A percentile compares a stretch with the other conserved stretches of the same genome.
Conservation (phyloP, 768 basidiomycete species). For the Sutorius australiensis region DNA sequence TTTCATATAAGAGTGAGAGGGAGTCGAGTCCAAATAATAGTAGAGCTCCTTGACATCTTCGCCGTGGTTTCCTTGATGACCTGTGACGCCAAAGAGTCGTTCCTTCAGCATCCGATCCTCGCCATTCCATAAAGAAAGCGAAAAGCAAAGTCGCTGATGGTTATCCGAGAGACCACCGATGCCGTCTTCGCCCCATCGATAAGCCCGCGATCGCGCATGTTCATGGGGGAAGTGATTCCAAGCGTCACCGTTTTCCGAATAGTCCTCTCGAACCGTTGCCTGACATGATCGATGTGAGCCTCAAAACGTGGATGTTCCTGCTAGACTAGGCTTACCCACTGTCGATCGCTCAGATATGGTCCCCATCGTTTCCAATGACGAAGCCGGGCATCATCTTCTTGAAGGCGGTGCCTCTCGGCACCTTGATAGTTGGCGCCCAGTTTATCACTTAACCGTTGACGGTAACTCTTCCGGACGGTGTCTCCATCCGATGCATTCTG, state of each 20-base stretch:
- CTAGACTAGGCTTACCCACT: conserved; percentile 71
- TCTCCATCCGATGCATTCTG: conserved; percentile 4
- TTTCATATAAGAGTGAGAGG: conserved; percentile 99
- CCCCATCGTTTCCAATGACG: conserved; percentile 99
- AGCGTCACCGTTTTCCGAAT: conserved; percentile 93
- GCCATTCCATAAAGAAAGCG: conserved; percentile 91
- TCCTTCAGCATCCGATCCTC: conserved; percentile 95
- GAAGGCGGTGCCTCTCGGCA: conserved; percentile 79
- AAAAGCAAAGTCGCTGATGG: conserved; percentile 90
- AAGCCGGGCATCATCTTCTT: conserved; percentile 74
- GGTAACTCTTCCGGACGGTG: conserved; percentile 39
- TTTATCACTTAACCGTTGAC: conserved; percentile 59
- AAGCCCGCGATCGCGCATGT: conserved; percentile 88
- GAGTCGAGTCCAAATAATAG: conserved; percentile 97
- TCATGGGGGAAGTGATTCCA: conserved; percentile 96
- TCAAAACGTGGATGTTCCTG: not conserved
- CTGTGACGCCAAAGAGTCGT: conserved; percentile 92
- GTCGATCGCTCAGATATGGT: conserved; percentile 93
- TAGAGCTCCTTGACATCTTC: conserved; percentile 99
- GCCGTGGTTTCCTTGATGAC: conserved; percentile 97
- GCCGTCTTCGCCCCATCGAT: conserved; percentile 99
- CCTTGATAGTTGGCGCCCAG: conserved; percentile 75
- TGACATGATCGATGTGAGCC: conserved; percentile 32
- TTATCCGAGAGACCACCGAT: conserved; percentile 97
- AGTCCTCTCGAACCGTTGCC: conserved; percentile 99